Conservation (phyloP, 2,329 filamentous ascomycete genomes). For the Pseudocercospora crystallina region DNA sequence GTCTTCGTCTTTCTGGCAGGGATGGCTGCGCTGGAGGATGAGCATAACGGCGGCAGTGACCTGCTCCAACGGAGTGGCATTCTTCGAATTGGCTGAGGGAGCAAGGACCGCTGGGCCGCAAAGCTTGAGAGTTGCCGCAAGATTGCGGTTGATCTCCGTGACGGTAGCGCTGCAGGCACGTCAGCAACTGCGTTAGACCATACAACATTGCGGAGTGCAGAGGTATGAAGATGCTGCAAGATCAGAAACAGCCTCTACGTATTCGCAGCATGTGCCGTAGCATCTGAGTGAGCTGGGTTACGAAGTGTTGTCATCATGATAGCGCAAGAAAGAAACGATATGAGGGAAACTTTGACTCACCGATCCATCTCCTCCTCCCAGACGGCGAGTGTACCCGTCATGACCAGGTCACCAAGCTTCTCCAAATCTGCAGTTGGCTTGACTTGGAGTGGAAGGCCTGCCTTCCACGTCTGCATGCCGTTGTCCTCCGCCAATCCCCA, state of each 20-base stretch:
- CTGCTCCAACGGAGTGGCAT: conserved; percentile 48
- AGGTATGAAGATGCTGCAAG: background rate
- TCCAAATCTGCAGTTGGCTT: conserved; percentile 75
- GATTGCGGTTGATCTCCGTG: conserved; percentile 91
- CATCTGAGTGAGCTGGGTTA: conserved; percentile 99
- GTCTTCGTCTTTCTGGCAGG: conserved; percentile 87
- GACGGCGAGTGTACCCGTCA: conserved; percentile 77
- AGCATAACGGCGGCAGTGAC: conserved; percentile 72
- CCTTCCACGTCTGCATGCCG: conserved; percentile 77
- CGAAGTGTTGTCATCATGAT: conserved; percentile 84
- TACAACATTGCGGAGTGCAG: conserved; percentile 28
- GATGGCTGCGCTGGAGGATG: conserved; percentile 85
- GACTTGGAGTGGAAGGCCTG: conserved; percentile 79
- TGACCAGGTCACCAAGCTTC: conserved; percentile 82
- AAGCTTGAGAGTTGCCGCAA: conserved; percentile 84
- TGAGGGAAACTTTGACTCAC: conserved; percentile 59
- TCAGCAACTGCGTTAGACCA: conserved; percentile 43
- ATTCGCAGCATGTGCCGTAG: conserved; percentile 48
- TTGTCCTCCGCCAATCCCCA: conserved; percentile 84
- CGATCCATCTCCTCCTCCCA: conserved; percentile 91
- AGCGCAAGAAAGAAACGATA: background rate
- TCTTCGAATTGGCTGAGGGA: conserved; percentile 58
- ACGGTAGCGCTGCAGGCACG: conserved; percentile 67
- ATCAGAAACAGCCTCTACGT: conserved; percentile 52
- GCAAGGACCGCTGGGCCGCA: conserved; percentile 84